Base-by-base conservation (phyloP, 1,284 basidiomycete genomes). In the Boletellus dicymbophilus region DNA sequence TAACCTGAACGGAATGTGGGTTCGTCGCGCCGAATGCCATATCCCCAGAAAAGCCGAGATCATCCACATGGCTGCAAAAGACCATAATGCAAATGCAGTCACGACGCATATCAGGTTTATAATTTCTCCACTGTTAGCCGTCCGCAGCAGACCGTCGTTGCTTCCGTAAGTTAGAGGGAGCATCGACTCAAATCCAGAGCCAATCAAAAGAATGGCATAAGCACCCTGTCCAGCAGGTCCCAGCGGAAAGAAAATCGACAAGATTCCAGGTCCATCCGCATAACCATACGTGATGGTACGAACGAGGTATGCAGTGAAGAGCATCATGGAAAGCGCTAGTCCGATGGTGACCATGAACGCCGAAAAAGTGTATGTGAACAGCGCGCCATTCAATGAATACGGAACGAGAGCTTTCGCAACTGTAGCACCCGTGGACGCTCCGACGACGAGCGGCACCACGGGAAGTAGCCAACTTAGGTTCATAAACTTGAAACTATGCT, bases 391-490 rank as follows among this genome's bases (percentile, higher is more conserved):
- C 1, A 72, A 65, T 25, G 78, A 77, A 56, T 77, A 75, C 12
- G 69, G 52, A 15, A 70, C 54, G 10, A 89, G 61, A 3, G 78
- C 70, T 5, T 71, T 58, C 1, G 84, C 79, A 7, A 91, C 69
- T 37, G 85, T 64, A 0, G 77, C 82, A 2, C 89, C 89, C 0
- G 83, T 74, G 1, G 87, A 82, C 1, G 85, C 76, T 1, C 78
- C 79, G 60, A 92, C 90, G 33, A 88, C 79, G 1, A 85, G 73
- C 0, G 87, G 78, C 4, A 91, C 85, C 9, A 90, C 78, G 0
- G 90, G 90, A 37, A 91, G 77, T 4, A 92, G 71, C 83, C 84
- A 87, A 3, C 75, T 66, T n/a, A 83, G 73, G 1, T 80, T 79
- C 72, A 89, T 78, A 3, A 69, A 63, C 46, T 78, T 70, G 6